A percentile compares a stretch with the other conserved stretches of the same genome.
These are phyloP conservation scores for Phyllosticta citriasiana DNA, from an alignment of 2,329 filamentous ascomycete species.

Conservation along the genomic window DNA sequence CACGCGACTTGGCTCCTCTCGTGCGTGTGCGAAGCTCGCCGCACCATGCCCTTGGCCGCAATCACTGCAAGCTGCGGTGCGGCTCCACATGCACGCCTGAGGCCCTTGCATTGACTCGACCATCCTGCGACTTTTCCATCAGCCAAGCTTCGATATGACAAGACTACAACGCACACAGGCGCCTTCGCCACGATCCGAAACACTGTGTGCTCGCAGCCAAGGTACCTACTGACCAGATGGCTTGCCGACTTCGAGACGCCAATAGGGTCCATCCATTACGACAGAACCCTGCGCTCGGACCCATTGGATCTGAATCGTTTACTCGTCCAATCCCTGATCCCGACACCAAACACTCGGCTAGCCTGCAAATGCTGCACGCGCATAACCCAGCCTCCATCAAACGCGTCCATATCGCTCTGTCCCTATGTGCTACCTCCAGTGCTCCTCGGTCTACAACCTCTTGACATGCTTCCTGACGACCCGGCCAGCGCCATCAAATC, in stretches of 20 bases:
- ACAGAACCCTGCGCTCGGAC: neutral
- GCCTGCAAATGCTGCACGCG: neutral
- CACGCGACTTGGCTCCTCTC: neutral
- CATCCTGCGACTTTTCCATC: neutral
- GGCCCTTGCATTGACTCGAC: neutral
- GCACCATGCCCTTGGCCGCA: neutral
- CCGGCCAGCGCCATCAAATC: too few relatives aligned
- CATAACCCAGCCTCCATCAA: neutral
- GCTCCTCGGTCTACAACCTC: too few relatives aligned
- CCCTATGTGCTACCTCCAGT: too few relatives aligned
- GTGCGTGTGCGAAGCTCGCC: neutral
- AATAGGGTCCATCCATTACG: neutral
- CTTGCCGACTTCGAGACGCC: neutral
- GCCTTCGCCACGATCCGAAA: neutral
- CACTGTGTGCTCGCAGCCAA: neutral
- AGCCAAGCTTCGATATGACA: neutral
- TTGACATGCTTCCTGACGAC: too few relatives aligned
- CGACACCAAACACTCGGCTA: neutral
- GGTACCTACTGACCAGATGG: neutral
- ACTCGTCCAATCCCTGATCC: neutral
- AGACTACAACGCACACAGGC: neutral
- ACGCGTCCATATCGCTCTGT: neutral
- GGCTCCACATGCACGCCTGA: neutral
- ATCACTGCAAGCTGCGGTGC: neutral
- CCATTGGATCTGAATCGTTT: neutral